These are phyloP conservation scores for Picea glauca DNA, from an alignment of 75 land plant genomes.

Conservation along the genomic window DNA sequence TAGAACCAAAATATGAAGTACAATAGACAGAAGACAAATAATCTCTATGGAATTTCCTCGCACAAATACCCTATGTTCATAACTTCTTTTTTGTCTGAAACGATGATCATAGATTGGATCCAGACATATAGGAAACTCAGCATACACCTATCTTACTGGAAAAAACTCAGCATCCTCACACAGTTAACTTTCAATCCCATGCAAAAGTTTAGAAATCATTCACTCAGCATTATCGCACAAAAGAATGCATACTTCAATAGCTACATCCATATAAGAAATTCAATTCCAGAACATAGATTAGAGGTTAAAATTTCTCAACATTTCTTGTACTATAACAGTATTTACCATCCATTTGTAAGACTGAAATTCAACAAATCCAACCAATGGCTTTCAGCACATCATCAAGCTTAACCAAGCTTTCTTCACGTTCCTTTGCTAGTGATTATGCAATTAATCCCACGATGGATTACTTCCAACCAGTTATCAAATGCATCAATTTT, in stretches of 20 bases:
- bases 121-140: neutral
- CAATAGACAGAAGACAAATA: neutral
- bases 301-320: neutral
- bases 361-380: neutral
- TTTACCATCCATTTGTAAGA: neutral
- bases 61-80: neutral
- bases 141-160: neutral
- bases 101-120: neutral
- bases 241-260: neutral
- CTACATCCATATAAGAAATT: neutral
- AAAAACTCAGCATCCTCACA: neutral
- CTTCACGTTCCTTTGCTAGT: neutral
- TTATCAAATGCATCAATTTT: neutral
- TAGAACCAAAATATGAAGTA: conserved; percentile 5
- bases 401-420: neutral
- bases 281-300: neutral
- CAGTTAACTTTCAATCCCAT: too few species aligned
- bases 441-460: neutral
- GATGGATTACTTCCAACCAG: neutral
- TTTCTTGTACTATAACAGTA: neutral
- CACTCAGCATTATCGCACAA: neutral
- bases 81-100: neutral
- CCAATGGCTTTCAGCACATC: neutral
- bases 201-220: neutral
- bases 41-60: neutral